Evolutionary conservation across 352 stramenopile genomes (phyloP).

Genomic region (Pythium diclinum): DNA sequence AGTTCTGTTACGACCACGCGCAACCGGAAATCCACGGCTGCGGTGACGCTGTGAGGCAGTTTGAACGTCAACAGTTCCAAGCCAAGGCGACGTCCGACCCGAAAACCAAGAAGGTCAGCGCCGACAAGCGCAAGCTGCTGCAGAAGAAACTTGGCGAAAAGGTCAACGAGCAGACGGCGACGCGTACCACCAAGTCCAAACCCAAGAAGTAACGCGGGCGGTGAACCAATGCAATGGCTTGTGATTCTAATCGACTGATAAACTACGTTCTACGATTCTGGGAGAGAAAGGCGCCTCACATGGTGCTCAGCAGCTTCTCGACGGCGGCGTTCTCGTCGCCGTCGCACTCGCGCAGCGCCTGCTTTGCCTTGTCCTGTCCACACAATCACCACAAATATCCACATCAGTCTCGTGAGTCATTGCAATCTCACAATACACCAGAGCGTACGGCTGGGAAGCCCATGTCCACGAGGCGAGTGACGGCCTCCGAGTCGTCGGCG

Average conservation of each 20-base stretch:
- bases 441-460: conserved; percentile 66
- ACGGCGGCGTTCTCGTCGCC: conserved; percentile 89
- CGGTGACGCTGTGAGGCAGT: conserved; percentile 55
- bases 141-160: conserved; percentile 72
- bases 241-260: conserved; percentile 5
- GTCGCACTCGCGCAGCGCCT: conserved; percentile 57
- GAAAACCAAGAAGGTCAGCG: conserved; percentile 37
- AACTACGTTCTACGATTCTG: background rate
- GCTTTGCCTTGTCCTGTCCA: conserved; percentile 59
- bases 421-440: background rate
- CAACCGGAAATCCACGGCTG: conserved; percentile 79
- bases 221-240: conserved; percentile 2
- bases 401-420: too few species aligned
- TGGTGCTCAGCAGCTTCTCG: conserved; percentile 70
- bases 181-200: conserved; percentile 45
- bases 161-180: conserved; percentile 46
- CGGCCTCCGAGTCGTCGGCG: conserved; percentile 46
- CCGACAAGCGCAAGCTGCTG: conserved; percentile 61
- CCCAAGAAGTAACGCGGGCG: conserved; percentile 24
- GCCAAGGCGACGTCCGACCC: conserved; percentile 27
- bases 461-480: conserved; percentile 83
- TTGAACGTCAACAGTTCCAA: conserved; percentile 55
- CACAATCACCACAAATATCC: background rate
- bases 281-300: conserved; percentile 34
- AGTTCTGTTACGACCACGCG: conserved; percentile 81